A percentile compares a stretch with the other conserved stretches of the same genome.
Conservation (phyloP, 2,329 filamentous ascomycete species). For the Ceratocystis papillata region DNA sequence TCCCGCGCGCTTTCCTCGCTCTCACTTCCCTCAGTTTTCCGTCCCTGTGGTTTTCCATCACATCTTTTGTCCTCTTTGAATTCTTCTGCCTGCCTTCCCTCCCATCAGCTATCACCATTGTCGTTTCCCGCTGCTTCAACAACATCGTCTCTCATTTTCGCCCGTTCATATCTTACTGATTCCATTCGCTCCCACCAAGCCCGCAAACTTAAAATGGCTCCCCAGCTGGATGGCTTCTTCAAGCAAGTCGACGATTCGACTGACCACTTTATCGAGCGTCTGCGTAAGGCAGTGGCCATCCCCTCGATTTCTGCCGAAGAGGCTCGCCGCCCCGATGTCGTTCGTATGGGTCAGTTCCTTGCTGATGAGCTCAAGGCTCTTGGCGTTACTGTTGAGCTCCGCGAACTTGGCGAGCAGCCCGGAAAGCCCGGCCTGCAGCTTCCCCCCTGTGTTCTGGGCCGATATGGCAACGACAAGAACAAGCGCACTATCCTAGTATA, state of each 20-base stretch:
- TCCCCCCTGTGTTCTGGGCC: conserved; percentile 80
- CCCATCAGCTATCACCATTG: conserved; percentile 8
- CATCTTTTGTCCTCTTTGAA: conserved; percentile 21
- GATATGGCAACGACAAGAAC: conserved; percentile 82
- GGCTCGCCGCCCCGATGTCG: conserved; percentile 76
- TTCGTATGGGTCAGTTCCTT: conserved; percentile 92
- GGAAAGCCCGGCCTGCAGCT: conserved; percentile 83
- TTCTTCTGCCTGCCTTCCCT: conserved; percentile 15
- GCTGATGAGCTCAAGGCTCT: conserved; percentile 70
- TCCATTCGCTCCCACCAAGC: conserved; percentile 48
- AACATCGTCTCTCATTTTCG: conserved; percentile 11
- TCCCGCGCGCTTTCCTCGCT: conserved; percentile 22
- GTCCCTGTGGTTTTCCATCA: conserved; percentile 20
- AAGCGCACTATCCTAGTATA: conserved; percentile 96
- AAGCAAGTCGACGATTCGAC: conserved; percentile 76
- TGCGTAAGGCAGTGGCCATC: conserved; percentile 87
- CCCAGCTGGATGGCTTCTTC: conserved; percentile 85
- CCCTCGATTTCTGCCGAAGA: conserved; percentile 92
- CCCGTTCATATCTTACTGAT: conserved; percentile 42
- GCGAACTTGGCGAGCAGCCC: conserved; percentile 81
- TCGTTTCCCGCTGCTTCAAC: conserved; percentile 8
- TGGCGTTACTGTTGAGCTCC: conserved; percentile 77
- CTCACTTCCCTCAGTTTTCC: conserved; percentile 24
- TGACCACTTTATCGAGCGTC: conserved; percentile 74
- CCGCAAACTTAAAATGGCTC: conserved; percentile 60